phyloP scores from a whole-genome alignment of 2,329 filamentous ascomycete species.

The Ramularia collo-cygni region DNA sequence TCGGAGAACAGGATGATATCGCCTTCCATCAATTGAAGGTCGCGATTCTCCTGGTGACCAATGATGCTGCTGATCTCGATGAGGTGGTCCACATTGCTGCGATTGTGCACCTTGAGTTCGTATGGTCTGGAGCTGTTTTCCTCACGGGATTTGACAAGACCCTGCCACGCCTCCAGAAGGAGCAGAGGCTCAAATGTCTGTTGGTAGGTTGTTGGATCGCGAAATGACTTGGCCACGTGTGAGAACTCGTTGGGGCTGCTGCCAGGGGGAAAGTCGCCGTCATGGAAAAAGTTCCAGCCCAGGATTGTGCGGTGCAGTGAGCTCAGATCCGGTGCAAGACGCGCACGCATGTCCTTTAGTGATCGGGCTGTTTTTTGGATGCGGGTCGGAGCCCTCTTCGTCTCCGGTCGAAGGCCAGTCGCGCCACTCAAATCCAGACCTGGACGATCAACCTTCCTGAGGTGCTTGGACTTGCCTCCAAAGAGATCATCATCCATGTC shows the following conservation, averaged over 20 bases:
- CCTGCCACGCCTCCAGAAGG: constrained; percentile 90
- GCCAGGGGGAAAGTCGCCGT: constrained; percentile 75
- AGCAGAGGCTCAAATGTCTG: constrained; percentile 84
- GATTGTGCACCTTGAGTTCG: constrained; percentile 78
- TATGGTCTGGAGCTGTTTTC: constrained; percentile 75
- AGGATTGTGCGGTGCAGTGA: constrained; percentile 78
- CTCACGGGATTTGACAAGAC: constrained; percentile 82
- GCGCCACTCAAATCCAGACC: constrained; percentile 26
- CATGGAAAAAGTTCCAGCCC: constrained; percentile 90
- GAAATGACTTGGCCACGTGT: constrained; percentile 70
- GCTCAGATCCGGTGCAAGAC: constrained; percentile 82
- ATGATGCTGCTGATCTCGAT: constrained; percentile 85
- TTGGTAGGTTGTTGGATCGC: constrained; percentile 72
- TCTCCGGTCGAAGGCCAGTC: constrained; percentile 33
- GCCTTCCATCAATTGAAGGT: constrained; percentile 69
- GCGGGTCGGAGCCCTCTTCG: constrained; percentile 67
- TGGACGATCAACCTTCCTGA: constrained; percentile 35
- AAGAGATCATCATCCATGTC: constrained; percentile 55
- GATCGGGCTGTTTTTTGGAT: constrained; percentile 75
- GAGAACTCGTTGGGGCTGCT: constrained; percentile 63
- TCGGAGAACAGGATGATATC: constrained; percentile 85
- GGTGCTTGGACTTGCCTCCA: constrained; percentile 43
- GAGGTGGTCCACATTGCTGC: constrained; percentile 86
- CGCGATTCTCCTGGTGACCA: constrained; percentile 61
- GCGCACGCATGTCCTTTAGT: constrained; percentile 87